These are phyloP conservation scores for Candida orba DNA, from an alignment of 805 yeast genomes.

Conservation along the genomic window DNA sequence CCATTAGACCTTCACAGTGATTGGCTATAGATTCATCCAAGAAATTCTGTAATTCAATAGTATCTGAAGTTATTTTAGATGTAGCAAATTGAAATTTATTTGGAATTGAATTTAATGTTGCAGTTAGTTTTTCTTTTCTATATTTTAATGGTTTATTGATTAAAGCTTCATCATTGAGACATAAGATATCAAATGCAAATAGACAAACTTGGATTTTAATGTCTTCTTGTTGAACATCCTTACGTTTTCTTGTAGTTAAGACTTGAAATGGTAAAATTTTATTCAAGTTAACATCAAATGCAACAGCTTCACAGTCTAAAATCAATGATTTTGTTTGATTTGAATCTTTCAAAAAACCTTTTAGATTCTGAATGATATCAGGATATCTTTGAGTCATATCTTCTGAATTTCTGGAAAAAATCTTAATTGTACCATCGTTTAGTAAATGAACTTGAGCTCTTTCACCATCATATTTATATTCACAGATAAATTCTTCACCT, in stretches of 20 bases:
- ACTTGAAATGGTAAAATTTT: slow-evolving; percentile 92
- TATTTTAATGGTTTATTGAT: slow-evolving; percentile 61
- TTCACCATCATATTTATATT: slow-evolving; percentile 96
- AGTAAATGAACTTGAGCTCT: slow-evolving; percentile 89
- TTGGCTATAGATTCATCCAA: slow-evolving; percentile 85
- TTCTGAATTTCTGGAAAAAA: slow-evolving; percentile 92
- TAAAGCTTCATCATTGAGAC: slow-evolving; percentile 63
- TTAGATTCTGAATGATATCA: slow-evolving; percentile 66
- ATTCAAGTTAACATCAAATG: slow-evolving; percentile 78
- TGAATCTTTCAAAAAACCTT: slow-evolving; percentile 41
- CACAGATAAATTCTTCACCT: slow-evolving; percentile 84
- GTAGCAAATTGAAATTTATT: slow-evolving; percentile 85
- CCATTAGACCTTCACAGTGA: slow-evolving; percentile 95
- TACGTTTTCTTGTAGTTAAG: slow-evolving; percentile 86
- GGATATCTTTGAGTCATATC: slow-evolving; percentile 97
- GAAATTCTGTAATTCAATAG: slow-evolving; percentile 72
- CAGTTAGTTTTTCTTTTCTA: slow-evolving; percentile 55
- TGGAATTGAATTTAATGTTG: slow-evolving; percentile 49
- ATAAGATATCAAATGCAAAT: slow-evolving; percentile 84
- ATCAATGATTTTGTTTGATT: slow-evolving; percentile 50
- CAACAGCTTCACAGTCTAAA: slow-evolving; percentile 95
- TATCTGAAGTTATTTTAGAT: slow-evolving; percentile 56
- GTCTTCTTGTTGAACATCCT: slow-evolving; percentile 81
- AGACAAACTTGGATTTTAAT: slow-evolving; percentile 88
- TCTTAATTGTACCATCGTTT: slow-evolving; percentile 55